Base-by-base conservation (phyloP, 192 early-diverging fungal genomes). In the Phlyctochytrium arcticum region DNA sequence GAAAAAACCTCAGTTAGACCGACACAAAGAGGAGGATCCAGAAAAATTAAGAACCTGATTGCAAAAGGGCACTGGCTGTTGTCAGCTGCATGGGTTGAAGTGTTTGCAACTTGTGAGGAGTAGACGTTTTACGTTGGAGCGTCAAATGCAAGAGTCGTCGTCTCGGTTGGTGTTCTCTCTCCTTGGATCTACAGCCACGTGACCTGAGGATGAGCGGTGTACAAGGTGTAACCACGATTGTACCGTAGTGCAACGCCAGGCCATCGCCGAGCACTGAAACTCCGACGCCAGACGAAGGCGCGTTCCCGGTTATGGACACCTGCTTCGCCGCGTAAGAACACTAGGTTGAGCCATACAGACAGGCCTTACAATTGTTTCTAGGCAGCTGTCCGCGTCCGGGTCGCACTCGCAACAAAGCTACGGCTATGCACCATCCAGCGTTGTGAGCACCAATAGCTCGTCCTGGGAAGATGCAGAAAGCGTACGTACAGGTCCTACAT, bases 371-470 rank as follows among this genome's bases (percentile, higher is more conserved):
- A 8, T 36, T 24, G 30, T 58, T 35, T 65, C 31, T 19, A 56
- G 63, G 54, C 63, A 65, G 42, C 56, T 54, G 4, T 65, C 63
- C 15, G 63, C 53, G 4, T 65, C 63, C 15, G 63, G 63, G 26
- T 65, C 63, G 8, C 51, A 56, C 7, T 37, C 51, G 39, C 63
- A 57, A 42, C 9, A 42, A 57, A 71, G 68, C n/a, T 44, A 33
- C 17, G 69, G 68, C 31, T 71, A 71, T 71, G 69, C 69, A 2
- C 69, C 69, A 10, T 56, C 50, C 34, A 71, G 69, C 37, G 49
- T 71, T 53, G 69, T 71, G 49, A 71, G 69, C 48, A 67, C 31
- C 36, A 64, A 68, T 10, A 71, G 69, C 64, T 71, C 69, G 9
- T 65, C 64, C 21, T 71, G 69, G 69, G 69, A 71, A 32, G 42